Evolutionary conservation across 2,329 filamentous ascomycete species (phyloP).

Genomic region (Gnomoniopsis sp.): DNA sequence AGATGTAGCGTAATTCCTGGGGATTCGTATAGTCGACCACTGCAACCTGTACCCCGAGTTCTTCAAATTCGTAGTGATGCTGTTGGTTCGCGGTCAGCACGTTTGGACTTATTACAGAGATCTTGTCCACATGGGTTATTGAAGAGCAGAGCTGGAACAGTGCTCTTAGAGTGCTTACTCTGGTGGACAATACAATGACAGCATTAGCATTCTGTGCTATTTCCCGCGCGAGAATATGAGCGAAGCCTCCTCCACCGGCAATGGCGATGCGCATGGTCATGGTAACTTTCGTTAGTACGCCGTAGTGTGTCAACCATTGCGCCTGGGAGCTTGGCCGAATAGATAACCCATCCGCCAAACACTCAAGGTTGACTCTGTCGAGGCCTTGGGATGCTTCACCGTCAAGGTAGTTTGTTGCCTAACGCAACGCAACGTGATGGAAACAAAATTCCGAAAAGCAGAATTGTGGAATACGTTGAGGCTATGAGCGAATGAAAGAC

Average conservation of each 20-base stretch:
- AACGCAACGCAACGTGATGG: neutral
- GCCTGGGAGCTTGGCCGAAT: neutral
- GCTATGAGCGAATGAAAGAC: constrained; percentile 2
- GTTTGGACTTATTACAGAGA: too few relatives aligned
- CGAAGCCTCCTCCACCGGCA: constrained; percentile 43
- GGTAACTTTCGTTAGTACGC: constrained; percentile 8
- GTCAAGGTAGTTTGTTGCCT: constrained; percentile 6
- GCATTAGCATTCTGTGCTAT: constrained; percentile 64
- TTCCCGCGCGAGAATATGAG: constrained; percentile 45
- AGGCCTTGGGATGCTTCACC: constrained; percentile 1
- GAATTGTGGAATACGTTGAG: neutral
- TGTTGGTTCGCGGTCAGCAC: constrained; percentile 26
- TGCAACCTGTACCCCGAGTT: constrained; percentile 61
- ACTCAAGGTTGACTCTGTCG: neutral
- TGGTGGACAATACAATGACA: constrained; percentile 67
- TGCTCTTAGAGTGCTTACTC: constrained; percentile 40
- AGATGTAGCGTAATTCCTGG: constrained; percentile 57
- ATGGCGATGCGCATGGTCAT: constrained; percentile 47
- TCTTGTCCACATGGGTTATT: constrained; percentile 12
- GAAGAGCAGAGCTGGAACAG: neutral
- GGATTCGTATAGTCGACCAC: constrained; percentile 64
- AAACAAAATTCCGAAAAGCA: neutral
- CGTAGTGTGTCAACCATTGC: neutral
- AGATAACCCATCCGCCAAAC: constrained; percentile 3
- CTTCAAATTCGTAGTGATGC: constrained; percentile 51